phyloP scores from a whole-genome alignment of 2,329 filamentous ascomycete species.

The Colletotrichum sp. region DNA sequence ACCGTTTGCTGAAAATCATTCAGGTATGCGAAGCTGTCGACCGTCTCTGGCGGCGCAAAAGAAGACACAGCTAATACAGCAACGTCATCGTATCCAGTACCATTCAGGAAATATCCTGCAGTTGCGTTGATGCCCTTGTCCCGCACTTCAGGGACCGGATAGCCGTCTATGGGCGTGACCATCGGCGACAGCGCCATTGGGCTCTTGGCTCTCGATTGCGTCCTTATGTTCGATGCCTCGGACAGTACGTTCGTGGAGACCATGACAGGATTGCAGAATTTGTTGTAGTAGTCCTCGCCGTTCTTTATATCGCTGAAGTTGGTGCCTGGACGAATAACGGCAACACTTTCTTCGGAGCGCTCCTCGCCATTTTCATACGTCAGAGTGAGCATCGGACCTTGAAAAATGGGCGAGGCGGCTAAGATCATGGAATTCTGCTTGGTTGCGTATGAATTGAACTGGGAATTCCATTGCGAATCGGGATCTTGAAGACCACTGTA shows the following conservation, averaged over 20 bases:
- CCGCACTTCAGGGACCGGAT: constrained; percentile 34
- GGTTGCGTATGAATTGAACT: constrained; percentile 31
- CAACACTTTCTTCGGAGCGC: constrained; percentile 30
- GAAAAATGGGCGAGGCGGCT: constrained; percentile 29
- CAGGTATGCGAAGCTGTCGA: constrained; percentile 27
- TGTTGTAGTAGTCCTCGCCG: constrained; percentile 40
- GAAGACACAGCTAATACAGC: constrained; percentile 34
- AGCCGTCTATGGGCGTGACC: constrained; percentile 25
- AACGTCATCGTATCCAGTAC: constrained; percentile 37
- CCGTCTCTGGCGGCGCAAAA: constrained; percentile 27
- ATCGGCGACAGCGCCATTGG: neutral
- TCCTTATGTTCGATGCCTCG: neutral
- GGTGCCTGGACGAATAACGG: constrained; percentile 25
- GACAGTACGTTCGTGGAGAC: constrained; percentile 1
- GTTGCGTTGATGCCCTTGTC: constrained; percentile 31
- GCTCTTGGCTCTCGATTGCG: neutral
- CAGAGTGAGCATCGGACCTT: constrained; percentile 32
- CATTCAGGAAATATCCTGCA: constrained; percentile 39
- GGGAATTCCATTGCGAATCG: constrained; percentile 56
- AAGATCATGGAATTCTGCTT: constrained; percentile 24
- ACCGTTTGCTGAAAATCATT: constrained; percentile 34
- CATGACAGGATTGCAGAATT: constrained; percentile 33
- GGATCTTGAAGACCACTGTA: constrained; percentile 57
- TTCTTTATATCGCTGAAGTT: constrained; percentile 34
- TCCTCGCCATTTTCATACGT: constrained; percentile 36